Percentiles rank a stretch among this genome's conserved stretches.
These are phyloP conservation scores for Phascolomyces articulosus DNA, from an alignment of 371 early-diverging fungal genomes.

Conservation along the genomic window DNA sequence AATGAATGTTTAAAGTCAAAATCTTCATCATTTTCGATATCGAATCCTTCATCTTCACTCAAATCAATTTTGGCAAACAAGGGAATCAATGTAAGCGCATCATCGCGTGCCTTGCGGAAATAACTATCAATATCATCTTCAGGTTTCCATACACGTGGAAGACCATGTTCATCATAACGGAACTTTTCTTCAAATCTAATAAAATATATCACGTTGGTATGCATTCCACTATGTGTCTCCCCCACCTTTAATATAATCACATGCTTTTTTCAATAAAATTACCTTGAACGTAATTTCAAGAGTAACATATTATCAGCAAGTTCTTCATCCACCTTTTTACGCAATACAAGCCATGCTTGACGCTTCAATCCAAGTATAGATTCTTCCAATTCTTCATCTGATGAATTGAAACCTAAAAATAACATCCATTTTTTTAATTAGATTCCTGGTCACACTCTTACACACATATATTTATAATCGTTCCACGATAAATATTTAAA, in stretches of 20 bases:
- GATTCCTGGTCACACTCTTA: too few species aligned
- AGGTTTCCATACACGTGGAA: conserved; percentile 95
- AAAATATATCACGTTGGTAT: neutral
- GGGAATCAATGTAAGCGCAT: conserved; percentile 66
- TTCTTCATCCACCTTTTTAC: conserved; percentile 80
- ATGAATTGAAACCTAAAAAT: conserved; percentile 60
- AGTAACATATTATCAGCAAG: conserved; percentile 79
- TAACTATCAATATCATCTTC: conserved; percentile 91
- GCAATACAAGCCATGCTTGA: conserved; percentile 76
- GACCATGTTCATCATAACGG: conserved; percentile 89
- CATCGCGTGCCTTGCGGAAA: conserved; percentile 76
- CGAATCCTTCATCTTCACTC: conserved; percentile 39
- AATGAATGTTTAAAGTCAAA: conserved; percentile 68
- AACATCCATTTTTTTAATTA: too few species aligned
- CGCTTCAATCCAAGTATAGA: conserved; percentile 55
- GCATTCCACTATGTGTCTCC: too few species aligned
- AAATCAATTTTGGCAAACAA: conserved; percentile 65
- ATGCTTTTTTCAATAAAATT: neutral
- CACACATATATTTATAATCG: neutral
- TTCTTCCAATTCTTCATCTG: conserved; percentile 52
- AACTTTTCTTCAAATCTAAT: conserved; percentile 88
- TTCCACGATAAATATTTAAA: too few species aligned
- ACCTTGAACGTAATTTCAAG: conserved; percentile 70
- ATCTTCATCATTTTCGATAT: conserved; percentile 50
- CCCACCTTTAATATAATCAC: too few species aligned